Conservation (phyloP, 495 filamentous ascomycete genomes). For the Pyrenula aspistea region DNA sequence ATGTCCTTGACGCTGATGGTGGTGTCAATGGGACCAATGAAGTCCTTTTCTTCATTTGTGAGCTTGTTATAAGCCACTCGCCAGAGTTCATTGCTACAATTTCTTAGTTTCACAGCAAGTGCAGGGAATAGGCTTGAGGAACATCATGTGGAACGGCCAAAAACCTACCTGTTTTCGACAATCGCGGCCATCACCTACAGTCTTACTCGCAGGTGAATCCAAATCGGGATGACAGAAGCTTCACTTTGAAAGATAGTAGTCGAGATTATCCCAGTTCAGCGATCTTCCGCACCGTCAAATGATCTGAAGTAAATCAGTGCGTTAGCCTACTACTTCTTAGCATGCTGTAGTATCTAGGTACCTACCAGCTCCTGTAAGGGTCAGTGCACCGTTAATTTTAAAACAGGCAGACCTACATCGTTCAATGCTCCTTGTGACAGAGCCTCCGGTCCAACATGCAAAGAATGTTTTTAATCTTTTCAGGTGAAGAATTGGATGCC, state of each 20-base stretch:
- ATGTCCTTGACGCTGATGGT: neutral
- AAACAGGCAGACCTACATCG: too few relatives aligned
- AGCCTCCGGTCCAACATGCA: too few relatives aligned
- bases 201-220: neutral
- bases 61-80: neutral
- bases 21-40: neutral
- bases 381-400: too few relatives aligned
- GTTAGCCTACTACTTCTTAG: too few relatives aligned
- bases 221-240: neutral
- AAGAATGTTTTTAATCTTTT: too few relatives aligned
- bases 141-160: neutral
- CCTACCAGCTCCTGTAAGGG: too few relatives aligned
- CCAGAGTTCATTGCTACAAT: neutral
- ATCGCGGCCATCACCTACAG: neutral
- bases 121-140: neutral
- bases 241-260: neutral
- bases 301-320: too few relatives aligned
- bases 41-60: neutral
- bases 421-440: too few relatives aligned
- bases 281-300: too few relatives aligned
- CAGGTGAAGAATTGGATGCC: too few relatives aligned
- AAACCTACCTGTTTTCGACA: neutral
- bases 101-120: neutral
- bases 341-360: too few relatives aligned
- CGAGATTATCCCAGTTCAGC: neutral